A percentile compares a stretch with the other conserved stretches of the same genome.
Evolutionary conservation across 768 basidiomycete genomes (phyloP).

Genomic region (Crassisporium funariophilum): DNA sequence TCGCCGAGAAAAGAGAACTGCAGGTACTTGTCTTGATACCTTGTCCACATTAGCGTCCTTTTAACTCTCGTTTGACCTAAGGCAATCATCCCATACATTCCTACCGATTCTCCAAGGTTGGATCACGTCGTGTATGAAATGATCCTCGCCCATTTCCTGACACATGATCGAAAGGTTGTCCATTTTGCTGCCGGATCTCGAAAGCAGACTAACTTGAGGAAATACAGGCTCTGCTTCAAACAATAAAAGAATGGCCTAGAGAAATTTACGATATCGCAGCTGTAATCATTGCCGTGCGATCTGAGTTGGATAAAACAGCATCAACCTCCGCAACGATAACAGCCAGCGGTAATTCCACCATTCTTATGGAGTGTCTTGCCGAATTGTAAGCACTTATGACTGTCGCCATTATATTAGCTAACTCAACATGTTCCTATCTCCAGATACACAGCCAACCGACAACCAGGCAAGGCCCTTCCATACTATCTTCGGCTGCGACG

Average conservation of each 20-base stretch:
- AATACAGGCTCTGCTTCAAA: constrained; percentile 67
- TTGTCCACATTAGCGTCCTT: not conserved
- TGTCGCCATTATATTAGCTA: not conserved
- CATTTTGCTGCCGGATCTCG: not conserved
- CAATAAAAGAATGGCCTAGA: constrained; percentile 86
- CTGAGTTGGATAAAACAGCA: constrained; percentile 69
- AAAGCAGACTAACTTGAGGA: not conserved
- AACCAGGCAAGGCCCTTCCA: constrained; percentile 92
- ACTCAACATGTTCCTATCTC: constrained; percentile 2
- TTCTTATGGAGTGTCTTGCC: constrained; percentile 93
- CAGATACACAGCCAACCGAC: constrained; percentile 85
- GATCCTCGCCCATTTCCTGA: constrained; percentile 85
- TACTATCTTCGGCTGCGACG: constrained; percentile 85
- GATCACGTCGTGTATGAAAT: constrained; percentile 91
- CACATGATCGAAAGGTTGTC: constrained; percentile 71
- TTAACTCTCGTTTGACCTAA: constrained; percentile 26
- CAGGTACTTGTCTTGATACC: constrained; percentile 51
- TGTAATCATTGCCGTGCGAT: constrained; percentile 86
- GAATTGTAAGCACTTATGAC: constrained; percentile 63
- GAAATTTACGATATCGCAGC: constrained; percentile 88
- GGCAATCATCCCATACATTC: constrained; percentile 89
- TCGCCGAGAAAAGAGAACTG: constrained; percentile 78
- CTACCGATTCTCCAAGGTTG: constrained; percentile 79
- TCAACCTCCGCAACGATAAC: constrained; percentile 50
- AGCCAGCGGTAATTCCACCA: constrained; percentile 46